These are phyloP conservation scores for Mycena amicta DNA, from an alignment of 768 basidiomycete species.

Conservation along the genomic window DNA sequence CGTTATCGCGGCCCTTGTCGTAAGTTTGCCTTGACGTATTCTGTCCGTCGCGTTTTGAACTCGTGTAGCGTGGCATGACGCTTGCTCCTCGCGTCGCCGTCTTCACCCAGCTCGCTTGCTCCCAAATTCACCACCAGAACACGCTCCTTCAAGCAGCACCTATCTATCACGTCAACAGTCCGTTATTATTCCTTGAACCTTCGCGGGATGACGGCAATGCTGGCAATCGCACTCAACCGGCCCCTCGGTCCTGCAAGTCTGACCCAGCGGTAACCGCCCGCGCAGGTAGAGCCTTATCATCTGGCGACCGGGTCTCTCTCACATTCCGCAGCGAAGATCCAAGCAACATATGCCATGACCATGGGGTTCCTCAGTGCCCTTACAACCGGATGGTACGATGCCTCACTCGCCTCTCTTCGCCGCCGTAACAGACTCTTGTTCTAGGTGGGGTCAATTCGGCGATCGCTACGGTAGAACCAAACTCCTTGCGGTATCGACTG, in stretches of 20 bases:
- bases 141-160: neutral
- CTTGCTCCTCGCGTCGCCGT: constrained; percentile 80
- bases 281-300: constrained; percentile 15
- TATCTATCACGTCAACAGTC: neutral
- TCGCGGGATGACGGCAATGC: neutral
- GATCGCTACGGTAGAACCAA: constrained; percentile 79
- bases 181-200: constrained; percentile 28
- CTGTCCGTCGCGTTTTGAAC: neutral
- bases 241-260: constrained; percentile 6
- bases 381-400: constrained; percentile 76
- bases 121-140: constrained; percentile 50
- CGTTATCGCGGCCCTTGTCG: constrained; percentile 63
- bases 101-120: constrained; percentile 78
- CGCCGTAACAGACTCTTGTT: neutral
- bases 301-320: constrained; percentile 38
- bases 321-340: constrained; percentile 75
- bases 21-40: constrained; percentile 40
- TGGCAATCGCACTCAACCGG: neutral
- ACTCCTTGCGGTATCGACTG: constrained; percentile 70
- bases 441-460: constrained; percentile 75
- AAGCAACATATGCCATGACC: constrained; percentile 74
- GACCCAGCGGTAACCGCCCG: constrained; percentile 13
- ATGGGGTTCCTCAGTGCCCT: constrained; percentile 82
- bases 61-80: constrained; percentile 78
- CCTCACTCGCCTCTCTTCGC: neutral